Evolutionary conservation across 2,329 filamentous ascomycete genomes (phyloP), one percentile per base, ranked within the genome.

Genomic region (Aureobasidium sp.): DNA sequence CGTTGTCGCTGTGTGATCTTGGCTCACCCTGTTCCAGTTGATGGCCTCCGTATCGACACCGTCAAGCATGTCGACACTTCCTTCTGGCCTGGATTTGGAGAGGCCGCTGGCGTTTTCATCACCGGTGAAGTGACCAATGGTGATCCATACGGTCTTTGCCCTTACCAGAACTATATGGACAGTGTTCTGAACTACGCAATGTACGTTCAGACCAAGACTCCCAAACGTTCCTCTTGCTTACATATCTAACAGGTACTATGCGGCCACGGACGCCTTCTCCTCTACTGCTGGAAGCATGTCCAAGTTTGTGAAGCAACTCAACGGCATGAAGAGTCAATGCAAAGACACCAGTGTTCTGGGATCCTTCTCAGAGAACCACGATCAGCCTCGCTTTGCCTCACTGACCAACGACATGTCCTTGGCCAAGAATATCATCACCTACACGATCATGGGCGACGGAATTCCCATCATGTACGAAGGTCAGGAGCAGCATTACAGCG

Each of bases 401-500:
- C 70, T 77, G 62, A 84, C 80, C 55, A 68, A 74, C 10, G 84
- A 87, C 67, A 70, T 78, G 8, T 72, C 81, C 57, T 76, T 85
- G 2, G 80, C 84, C 49, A 82, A 83, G 70, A 88, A 88, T 66
- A 78, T 82, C 5, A 75, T 87, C 44, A 78, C 83, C 0, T 87
- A 83, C 67, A 82, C 81, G n/a, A 78, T 88, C 34, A 78, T 88
- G 21, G 75, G 76, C 2, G 77, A 85, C 60, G 85, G 85, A 25
- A 82, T 87, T 42, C 84, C 85, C 1, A 83, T 86, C 61, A 77
- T 87, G 37, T 88, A 87, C 71, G 80, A 86, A 66, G 85, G 85
- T 32, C 82, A 85, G 64, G 85, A 88, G 71, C 85, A 88, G 67
- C 82, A 81, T 63, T 84, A 79, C 68, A 69, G 75, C 2, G 71